A percentile compares a stretch with the other conserved stretches of the same genome.
Evolutionary conservation across 1,139 yeast genomes (phyloP).

Genomic region (Hemisphaericaspora subhashii): DNA sequence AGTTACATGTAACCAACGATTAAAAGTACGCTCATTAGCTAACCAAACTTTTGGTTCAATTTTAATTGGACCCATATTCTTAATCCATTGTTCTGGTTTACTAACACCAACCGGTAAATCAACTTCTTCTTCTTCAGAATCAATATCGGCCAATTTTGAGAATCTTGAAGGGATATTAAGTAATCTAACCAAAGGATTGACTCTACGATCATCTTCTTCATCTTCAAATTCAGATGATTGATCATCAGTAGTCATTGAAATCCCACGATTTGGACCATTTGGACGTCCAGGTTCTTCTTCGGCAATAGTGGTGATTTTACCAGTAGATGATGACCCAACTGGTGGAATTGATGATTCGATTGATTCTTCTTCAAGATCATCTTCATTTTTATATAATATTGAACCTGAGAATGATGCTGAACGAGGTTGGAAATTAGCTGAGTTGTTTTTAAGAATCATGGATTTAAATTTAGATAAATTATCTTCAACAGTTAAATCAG

Average conservation of each 20-base stretch:
- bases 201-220: constrained; percentile 36
- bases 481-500: constrained; percentile 38
- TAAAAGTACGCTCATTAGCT: constrained; percentile 96
- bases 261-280: constrained; percentile 1
- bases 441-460: constrained; percentile 38
- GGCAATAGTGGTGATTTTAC: constrained; percentile 8
- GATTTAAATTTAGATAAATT: constrained; percentile 46
- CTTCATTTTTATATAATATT: constrained; percentile 17
- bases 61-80: constrained; percentile 88
- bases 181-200: constrained; percentile 21
- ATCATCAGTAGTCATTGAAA: constrained; percentile 13
- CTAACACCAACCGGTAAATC: constrained; percentile 86
- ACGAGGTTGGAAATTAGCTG: constrained; percentile 35
- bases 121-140: constrained; percentile 84
- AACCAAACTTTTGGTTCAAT: constrained; percentile 98
- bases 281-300: constrained; percentile 10
- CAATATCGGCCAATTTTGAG: constrained; percentile 56
- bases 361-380: constrained; percentile 7
- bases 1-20: constrained; percentile 94
- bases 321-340: constrained; percentile 8
- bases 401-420: constrained; percentile 46
- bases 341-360: constrained; percentile 11
- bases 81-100: constrained; percentile 75
- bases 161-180: constrained; percentile 31
- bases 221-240: constrained; percentile 21